Evolutionary conservation across 192 early-diverging fungal genomes (phyloP).

Genomic region (Podila horticola): DNA sequence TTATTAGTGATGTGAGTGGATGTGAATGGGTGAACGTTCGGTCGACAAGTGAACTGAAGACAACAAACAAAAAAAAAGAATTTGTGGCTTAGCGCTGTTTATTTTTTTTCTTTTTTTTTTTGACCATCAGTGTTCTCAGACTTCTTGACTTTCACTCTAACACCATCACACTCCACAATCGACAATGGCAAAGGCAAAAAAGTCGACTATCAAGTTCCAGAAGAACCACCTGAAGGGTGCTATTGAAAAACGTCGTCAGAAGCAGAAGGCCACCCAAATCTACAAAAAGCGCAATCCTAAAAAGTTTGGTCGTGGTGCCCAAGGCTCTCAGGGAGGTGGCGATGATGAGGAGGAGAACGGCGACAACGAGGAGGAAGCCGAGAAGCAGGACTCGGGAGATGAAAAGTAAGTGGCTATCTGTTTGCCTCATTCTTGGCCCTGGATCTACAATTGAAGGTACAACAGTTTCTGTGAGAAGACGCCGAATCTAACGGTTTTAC

Average conservation of each 20-base stretch:
- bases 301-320: slow-evolving; percentile 57
- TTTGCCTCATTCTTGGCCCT: not conserved
- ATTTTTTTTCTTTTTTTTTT: slow-evolving; percentile 4
- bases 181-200: slow-evolving; percentile 69
- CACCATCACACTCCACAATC: slow-evolving; percentile 8
- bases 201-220: slow-evolving; percentile 82
- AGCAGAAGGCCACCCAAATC: slow-evolving; percentile 67
- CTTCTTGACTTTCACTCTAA: not conserved
- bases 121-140: not conserved
- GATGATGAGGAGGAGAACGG: slow-evolving; percentile 1
- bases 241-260: slow-evolving; percentile 66
- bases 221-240: slow-evolving; percentile 79
- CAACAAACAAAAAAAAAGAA: slow-evolving; percentile 4
- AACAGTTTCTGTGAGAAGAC: not conserved
- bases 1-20: no score
- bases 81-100: no score
- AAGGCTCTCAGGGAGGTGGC: not conserved
- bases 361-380: slow-evolving; percentile 4
- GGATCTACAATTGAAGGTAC: not conserved
- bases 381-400: slow-evolving; percentile 27
- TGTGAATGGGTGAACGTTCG: no score
- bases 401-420: slow-evolving; percentile 34
- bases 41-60: not conserved
- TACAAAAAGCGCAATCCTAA: slow-evolving; percentile 68
- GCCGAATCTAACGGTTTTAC: no score